Evolutionary conservation across 2,329 filamentous ascomycete species (phyloP), one percentile per base, ranked within the genome.

Genomic region (Ophiostoma sp.): DNA sequence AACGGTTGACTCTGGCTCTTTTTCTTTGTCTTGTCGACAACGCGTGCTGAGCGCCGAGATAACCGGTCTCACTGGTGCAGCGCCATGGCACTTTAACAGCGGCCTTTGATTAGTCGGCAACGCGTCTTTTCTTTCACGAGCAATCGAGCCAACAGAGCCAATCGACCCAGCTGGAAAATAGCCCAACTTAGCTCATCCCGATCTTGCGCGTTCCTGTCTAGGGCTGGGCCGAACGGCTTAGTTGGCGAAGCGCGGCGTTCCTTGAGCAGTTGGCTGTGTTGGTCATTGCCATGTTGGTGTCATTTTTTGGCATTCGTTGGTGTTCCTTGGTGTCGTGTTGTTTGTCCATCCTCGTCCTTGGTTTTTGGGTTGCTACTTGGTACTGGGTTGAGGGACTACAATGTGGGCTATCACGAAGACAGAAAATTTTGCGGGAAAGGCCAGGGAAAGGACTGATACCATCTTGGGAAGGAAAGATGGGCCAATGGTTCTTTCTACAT

Each of bases 151-250:
- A 42, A 42, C 39, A 12, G 39, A 6, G 39, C 39, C 39, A 42
- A 12, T 42, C 39, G 5, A 52, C 2, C 45, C 48, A 52, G 48
- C 48, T 52, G 48, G 48, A 52, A 1, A 12, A n/a, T 52, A 2
- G 48, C 17, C n/a, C 48, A 22, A 19, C 39, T 61, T 61, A 61
- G 57, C 57, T 61, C 28, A 36, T 9, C 57, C 17, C 57, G 57
- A 63, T 39, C 57, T 33, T 33, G 57, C 57, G 55, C 28, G 57
- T 63, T 36, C 57, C 57, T 63, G 57, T 63, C 33, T 22, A 36
- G 19, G 57, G 57, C 31, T 63, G 57, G 57, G 57, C 57, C 57
- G 57, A 33, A 39, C 31, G 42, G n/a, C 63, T 45, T 22, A 39
- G 39, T 39, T 28, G 63, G 63, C 22, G 63, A 19, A 66, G 36